Conservation (phyloP, 768 basidiomycete genomes). For the Mrakia blollopis region DNA sequence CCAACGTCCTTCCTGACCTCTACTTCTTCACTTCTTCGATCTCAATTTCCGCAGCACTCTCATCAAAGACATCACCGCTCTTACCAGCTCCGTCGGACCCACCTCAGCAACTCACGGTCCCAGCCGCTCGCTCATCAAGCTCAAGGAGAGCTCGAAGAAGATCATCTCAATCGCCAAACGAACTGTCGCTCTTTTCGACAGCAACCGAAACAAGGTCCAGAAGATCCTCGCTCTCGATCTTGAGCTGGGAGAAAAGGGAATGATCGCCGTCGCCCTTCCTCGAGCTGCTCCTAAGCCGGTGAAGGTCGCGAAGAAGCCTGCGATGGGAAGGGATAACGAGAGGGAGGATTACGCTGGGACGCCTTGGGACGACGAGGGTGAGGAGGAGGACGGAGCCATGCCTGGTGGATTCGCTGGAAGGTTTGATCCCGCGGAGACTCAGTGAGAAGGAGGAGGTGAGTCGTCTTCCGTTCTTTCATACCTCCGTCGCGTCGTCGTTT, state of each 20-base stretch:
- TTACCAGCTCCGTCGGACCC: neutral
- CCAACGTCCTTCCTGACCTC: no score
- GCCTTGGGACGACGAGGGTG: no score
- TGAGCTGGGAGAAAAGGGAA: constrained; percentile 1
- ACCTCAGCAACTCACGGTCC: neutral
- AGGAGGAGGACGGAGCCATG: no score
- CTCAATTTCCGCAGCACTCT: neutral
- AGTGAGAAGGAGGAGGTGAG: no score
- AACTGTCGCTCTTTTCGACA: neutral
- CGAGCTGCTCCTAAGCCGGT: neutral
- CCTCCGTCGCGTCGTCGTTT: no score
- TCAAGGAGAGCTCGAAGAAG: neutral
- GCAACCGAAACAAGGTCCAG: neutral
- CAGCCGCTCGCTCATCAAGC: neutral
- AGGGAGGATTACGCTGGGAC: neutral
- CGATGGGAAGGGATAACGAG: constrained; percentile 3
- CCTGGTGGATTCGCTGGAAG: no score
- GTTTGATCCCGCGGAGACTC: no score
- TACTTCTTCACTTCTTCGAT: no score
- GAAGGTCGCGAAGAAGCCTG: constrained; percentile 6
- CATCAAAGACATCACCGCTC: neutral
- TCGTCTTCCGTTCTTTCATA: no score
- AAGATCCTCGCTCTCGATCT: neutral
- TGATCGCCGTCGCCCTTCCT: neutral
- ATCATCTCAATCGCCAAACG: neutral